Evolutionary conservation across 1,139 yeast species (phyloP), one percentile per base, ranked within the genome.

Genomic region (Insectozyma bohioensis): DNA sequence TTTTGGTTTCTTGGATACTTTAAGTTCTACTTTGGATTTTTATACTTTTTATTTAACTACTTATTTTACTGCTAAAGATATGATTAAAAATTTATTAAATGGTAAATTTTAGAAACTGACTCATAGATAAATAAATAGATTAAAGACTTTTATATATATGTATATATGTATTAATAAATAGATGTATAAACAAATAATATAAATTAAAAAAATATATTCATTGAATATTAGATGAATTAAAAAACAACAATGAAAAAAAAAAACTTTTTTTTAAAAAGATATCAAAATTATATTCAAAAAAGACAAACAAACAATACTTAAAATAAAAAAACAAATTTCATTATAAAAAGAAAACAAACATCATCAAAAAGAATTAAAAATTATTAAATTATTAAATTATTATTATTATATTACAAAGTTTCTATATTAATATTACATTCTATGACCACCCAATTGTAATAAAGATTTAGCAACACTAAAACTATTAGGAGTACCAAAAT

Each of bases 1-100:
- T 13, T 94, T 92, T 56, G 98, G 98, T 0, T 78, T 92, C 59
- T 66, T 86, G 39, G 95, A 87, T 54, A 78, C 84, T 5, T 54
- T 85, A 39, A 73, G 83, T 35, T 82, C 95, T 26, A 92, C 97
- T 10, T 61, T 88, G 48, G 98, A 92, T 58, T 61, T 82, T 44
- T 58, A 68, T 48, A 78, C 95, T 15, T 70, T 90, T 41, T 64
- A 60, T 41, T 74, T 75, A 56, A 92, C 97, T 8, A 75, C 72
- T 27, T 75, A 72, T 46, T 71, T 82, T 46, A 86, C 97, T 15
- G 97, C 75, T 16, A 69, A 62, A 47, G 90, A 86, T 51, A 94
- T 90, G 92, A 47, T 70, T 26, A 70, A 65, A 50, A 82, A 87
- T 59, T 65, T 87, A 51, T 46, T 81, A 29, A 57, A 58, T 25